Conservation (phyloP, 441 rosid species). For the Eruca vesicaria region DNA sequence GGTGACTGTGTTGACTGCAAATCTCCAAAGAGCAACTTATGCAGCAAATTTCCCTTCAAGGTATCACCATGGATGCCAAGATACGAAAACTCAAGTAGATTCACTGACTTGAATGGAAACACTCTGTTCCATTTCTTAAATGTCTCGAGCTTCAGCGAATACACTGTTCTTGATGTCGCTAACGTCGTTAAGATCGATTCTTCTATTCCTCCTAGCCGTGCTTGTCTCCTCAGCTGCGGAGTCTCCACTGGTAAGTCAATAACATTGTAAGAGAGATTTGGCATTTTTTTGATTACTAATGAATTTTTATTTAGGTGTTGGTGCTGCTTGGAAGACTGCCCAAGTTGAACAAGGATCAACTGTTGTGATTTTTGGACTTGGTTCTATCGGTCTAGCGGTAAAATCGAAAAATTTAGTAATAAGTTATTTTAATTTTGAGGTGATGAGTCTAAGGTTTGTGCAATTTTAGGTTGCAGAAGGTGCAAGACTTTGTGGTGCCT, state of each 20-base stretch:
- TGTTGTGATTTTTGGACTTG: slow-evolving; percentile 82
- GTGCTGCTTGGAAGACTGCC: slow-evolving; percentile 86
- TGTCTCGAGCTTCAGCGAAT: slow-evolving; percentile 78
- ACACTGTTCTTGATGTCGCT: slow-evolving; percentile 68
- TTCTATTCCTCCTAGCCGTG: slow-evolving; percentile 59
- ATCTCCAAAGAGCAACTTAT: slow-evolving; percentile 72
- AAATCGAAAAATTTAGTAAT: neutral
- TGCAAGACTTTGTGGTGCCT: slow-evolving; percentile 71
- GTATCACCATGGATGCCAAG: slow-evolving; percentile 84
- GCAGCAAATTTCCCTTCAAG: slow-evolving; percentile 65
- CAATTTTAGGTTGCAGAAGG: slow-evolving; percentile 76
- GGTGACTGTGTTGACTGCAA: slow-evolving; percentile 68
- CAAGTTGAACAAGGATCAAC: slow-evolving; percentile 83
- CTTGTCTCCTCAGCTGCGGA: slow-evolving; percentile 88
- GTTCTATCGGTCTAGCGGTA: slow-evolving; percentile 89
- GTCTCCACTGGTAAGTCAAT: slow-evolving; percentile 68
- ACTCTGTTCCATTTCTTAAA: slow-evolving; percentile 45
- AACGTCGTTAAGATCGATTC: slow-evolving; percentile 68
- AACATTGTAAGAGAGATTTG: neutral
- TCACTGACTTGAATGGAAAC: slow-evolving; percentile 69
- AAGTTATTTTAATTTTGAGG: neutral
- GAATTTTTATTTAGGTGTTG: slow-evolving; percentile 47
- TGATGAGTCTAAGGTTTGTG: slow-evolving; percentile 6
- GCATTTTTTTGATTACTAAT: neutral
- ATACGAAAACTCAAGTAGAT: slow-evolving; percentile 59